These are phyloP conservation scores for Claviceps paspali DNA, from an alignment of 2,329 filamentous ascomycete genomes.

Conservation along the genomic window DNA sequence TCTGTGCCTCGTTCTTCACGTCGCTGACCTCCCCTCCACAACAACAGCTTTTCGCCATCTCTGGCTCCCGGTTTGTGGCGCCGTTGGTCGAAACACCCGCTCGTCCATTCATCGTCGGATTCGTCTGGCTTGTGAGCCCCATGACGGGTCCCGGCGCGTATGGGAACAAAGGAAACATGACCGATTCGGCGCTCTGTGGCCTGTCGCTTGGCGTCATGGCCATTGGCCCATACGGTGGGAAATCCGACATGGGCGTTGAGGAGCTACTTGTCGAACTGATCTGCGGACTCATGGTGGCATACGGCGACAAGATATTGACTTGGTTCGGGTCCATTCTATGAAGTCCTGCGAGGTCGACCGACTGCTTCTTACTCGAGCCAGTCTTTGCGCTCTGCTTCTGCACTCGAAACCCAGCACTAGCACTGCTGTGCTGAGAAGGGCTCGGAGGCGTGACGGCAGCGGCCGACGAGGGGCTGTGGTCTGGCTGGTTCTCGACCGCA, in stretches of 20 bases:
- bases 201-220: conserved; percentile 14
- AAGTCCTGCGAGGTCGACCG: conserved; percentile 32
- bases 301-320: conserved; percentile 30
- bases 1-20: neutral
- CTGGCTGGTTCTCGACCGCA: conserved; percentile 10
- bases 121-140: conserved; percentile 8
- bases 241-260: conserved; percentile 9
- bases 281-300: conserved; percentile 13
- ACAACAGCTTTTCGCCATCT: conserved; percentile 11
- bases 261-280: conserved; percentile 10
- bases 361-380: conserved; percentile 26
- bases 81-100: conserved; percentile 9
- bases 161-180: conserved; percentile 19
- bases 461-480: conserved; percentile 11
- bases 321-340: conserved; percentile 38
- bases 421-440: conserved; percentile 15
- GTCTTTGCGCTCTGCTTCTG: conserved; percentile 27
- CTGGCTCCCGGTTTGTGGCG: conserved; percentile 2
- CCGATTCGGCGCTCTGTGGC: conserved; percentile 11
- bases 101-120: conserved; percentile 10
- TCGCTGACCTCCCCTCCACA: conserved; percentile 10
- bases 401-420: conserved; percentile 25
- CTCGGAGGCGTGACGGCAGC: conserved; percentile 15
- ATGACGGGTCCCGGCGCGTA: conserved; percentile 15
- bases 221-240: conserved; percentile 15